Evolutionary conservation across 768 basidiomycete species (phyloP).

Genomic region (Amanita polypyramis): DNA sequence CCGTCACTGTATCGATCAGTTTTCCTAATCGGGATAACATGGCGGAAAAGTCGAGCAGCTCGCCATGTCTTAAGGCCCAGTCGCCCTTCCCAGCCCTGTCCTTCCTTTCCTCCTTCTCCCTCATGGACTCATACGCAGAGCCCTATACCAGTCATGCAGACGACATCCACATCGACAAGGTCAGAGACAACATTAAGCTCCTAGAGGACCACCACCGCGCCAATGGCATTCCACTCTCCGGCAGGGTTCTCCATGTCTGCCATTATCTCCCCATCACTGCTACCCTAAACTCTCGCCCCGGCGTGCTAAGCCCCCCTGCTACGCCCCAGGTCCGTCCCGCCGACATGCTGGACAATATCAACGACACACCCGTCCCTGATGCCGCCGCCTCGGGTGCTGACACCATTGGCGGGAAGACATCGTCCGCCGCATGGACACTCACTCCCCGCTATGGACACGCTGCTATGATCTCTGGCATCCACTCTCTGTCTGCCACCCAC

Average conservation of each 20-base stretch:
- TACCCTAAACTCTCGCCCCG: slow-evolving; percentile 40
- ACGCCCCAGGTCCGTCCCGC: slow-evolving; percentile 57
- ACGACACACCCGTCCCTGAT: too few species aligned
- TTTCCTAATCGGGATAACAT: slow-evolving; percentile 5
- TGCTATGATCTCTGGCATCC: slow-evolving; percentile 92
- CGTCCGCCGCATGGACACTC: slow-evolving; percentile 55
- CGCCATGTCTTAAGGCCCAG: slow-evolving; percentile 1
- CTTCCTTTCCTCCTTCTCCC: background rate
- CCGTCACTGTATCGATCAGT: background rate
- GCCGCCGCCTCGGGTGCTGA: slow-evolving; percentile 5
- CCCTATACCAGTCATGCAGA: slow-evolving; percentile 56
- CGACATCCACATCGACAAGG: slow-evolving; percentile 59
- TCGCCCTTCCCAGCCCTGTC: slow-evolving; percentile 8
- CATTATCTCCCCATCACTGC: slow-evolving; percentile 80
- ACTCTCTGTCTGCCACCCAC: slow-evolving; percentile 71
- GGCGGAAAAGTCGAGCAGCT: background rate
- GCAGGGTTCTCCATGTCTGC: slow-evolving; percentile 85
- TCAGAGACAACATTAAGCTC: slow-evolving; percentile 58
- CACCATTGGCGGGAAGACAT: slow-evolving; percentile 6
- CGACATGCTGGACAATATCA: slow-evolving; percentile 34
- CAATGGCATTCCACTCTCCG: slow-evolving; percentile 66
- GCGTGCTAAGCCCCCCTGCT: slow-evolving; percentile 62
- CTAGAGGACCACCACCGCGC: slow-evolving; percentile 67
- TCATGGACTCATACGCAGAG: slow-evolving; percentile 67
- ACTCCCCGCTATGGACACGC: slow-evolving; percentile 79